These are phyloP conservation scores for Ophiostoma australiae DNA, from an alignment of 2,329 filamentous ascomycete genomes.

Conservation along the genomic window DNA sequence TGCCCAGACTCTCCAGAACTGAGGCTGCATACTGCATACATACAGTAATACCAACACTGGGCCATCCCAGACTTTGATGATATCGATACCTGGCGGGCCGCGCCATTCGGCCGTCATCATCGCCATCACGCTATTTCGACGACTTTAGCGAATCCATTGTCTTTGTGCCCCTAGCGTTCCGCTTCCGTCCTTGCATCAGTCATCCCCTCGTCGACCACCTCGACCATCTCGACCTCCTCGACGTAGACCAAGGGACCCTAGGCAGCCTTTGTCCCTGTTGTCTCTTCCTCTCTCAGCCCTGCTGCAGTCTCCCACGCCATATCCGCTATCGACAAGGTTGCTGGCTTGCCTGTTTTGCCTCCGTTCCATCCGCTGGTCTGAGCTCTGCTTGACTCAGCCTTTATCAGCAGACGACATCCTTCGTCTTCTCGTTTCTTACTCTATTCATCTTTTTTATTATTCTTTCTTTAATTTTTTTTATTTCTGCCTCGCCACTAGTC, in stretches of 20 bases:
- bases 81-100: conserved; percentile 20
- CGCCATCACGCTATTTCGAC: conserved; percentile 17
- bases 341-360: conserved; percentile 14
- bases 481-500: neutral
- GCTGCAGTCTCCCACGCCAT: neutral
- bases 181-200: neutral
- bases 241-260: neutral
- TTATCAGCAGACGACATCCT: neutral
- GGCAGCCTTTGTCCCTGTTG: neutral
- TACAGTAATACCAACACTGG: neutral
- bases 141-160: neutral
- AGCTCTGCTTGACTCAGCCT: conserved; percentile 16
- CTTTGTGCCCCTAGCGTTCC: conserved; percentile 7
- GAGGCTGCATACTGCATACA: neutral
- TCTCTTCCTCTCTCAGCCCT: neutral
- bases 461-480: neutral
- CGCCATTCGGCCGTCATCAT: conserved; percentile 22
- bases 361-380: conserved; percentile 19
- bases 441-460: neutral
- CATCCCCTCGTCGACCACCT: neutral
- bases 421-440: neutral
- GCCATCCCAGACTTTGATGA: conserved; percentile 17
- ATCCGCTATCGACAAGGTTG: conserved; percentile 15
- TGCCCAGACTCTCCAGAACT: neutral
- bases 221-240: neutral